Conservation (phyloP, 257 asterid genomes). For the Nicotiana sylvestris region DNA sequence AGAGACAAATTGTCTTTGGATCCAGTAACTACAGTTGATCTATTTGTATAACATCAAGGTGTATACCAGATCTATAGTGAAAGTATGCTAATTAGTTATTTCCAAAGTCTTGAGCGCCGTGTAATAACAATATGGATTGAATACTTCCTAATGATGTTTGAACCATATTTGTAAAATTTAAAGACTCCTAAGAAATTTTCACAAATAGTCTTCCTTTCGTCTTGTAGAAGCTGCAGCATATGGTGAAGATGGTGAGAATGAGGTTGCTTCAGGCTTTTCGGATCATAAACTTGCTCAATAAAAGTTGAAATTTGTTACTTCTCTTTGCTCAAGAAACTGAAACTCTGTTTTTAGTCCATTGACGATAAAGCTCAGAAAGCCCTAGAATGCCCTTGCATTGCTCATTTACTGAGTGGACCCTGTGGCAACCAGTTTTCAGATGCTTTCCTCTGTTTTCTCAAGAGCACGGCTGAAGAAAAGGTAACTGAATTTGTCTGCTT, state of each 20-base stretch:
- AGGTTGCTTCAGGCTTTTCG: constrained; percentile 22
- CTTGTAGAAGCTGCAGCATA: constrained; percentile 73
- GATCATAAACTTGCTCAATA: background rate
- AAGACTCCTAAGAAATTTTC: background rate
- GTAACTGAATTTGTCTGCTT: constrained; percentile 1
- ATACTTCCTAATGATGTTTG: background rate
- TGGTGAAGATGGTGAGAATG: constrained; percentile 41
- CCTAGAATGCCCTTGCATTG: constrained; percentile 87
- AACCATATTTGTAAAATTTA: background rate
- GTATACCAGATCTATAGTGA: background rate
- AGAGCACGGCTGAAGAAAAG: constrained; percentile 83
- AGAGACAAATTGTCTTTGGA: too few species aligned
- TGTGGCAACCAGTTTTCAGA: constrained; percentile 80
- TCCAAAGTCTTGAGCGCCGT: background rate
- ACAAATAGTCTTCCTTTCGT: background rate
- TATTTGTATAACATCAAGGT: background rate
- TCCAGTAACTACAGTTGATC: background rate
- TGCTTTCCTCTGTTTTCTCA: constrained; percentile 86
- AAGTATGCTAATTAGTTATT: background rate
- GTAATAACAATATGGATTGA: background rate
- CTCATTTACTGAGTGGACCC: constrained; percentile 63
- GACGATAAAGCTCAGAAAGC: constrained; percentile 81
- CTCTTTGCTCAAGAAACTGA: constrained; percentile 3
- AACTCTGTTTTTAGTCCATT: constrained; percentile 27
- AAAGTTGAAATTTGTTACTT: background rate